Evolutionary conservation across 1,284 basidiomycete genomes (phyloP), one percentile per base, ranked within the genome.

Genomic region (Malassezia sp.): DNA sequence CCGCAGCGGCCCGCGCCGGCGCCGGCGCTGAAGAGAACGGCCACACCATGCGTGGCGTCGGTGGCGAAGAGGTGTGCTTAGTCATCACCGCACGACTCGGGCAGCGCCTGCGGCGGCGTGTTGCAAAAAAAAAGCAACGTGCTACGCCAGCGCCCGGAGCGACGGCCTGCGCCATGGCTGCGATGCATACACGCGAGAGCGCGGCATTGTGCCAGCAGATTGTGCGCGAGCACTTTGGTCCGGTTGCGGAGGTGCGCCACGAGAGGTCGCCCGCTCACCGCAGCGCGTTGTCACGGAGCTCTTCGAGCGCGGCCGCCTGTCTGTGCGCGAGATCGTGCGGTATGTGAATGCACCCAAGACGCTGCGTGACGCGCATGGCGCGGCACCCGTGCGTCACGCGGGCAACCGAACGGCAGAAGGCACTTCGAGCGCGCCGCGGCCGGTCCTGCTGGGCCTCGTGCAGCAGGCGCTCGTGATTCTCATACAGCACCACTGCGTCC

Each of bases 221-320:
- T 50, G 75, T 87, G 44, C 75, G 78, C 54, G 77, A 81, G 20
- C 82, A 86, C 55, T 88, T 89, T 68, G 86, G 86, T 4, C 76
- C 79, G 26, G 74, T 85, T 41, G 80, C 80, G 32, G 79, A 82
- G 45, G 84, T 86, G 62, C 73, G 80, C 55, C 0, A 20, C 6
- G 18, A 23, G 35, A 24, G 31, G n/a, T n/a, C n/a, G n/a, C n/a
- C n/a, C 8, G 28, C 21, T 31, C 3, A 54, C 39, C 17, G 18
- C 14, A 54, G 12, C 79, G 78, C 67, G 79, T 95, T 42, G 82
- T 82, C 3, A 80, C 79, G n/a, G 77, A 79, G 9, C 75, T 96
- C n/a, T 78, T 96, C 14, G 81, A 80, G 38, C 79, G 84, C 30
- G 91, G 91, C 12, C 80, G 90, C 26, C 75, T 93, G 17, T 78